Percentiles rank a stretch among this genome's conserved stretches.
These are phyloP conservation scores for Alternaria solani DNA, from an alignment of 2,329 filamentous ascomycete genomes.

Conservation along the genomic window DNA sequence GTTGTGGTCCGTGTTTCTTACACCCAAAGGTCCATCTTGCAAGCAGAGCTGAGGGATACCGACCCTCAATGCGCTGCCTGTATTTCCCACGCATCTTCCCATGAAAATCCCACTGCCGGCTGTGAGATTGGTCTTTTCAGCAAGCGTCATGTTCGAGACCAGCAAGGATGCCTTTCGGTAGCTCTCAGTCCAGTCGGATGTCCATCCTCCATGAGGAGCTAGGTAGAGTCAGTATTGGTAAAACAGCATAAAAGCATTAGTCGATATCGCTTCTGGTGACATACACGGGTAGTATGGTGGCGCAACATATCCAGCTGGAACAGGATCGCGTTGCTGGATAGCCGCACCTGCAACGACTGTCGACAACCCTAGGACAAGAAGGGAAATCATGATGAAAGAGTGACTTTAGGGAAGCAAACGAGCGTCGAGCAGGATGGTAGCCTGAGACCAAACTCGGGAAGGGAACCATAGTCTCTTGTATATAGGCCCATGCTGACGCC, in stretches of 20 bases:
- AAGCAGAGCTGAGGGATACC: conserved; percentile 71
- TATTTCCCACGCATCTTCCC: conserved; percentile 77
- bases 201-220: conserved; percentile 75
- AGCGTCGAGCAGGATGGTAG: conserved; percentile 9
- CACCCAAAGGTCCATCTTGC: conserved; percentile 74
- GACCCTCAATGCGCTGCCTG: conserved; percentile 73
- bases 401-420: conserved; percentile 10
- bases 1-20: conserved; percentile 76
- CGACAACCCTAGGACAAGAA: conserved; percentile 32
- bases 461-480: conserved; percentile 7
- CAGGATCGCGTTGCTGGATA: conserved; percentile 41
- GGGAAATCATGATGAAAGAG: conserved; percentile 30
- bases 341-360: conserved; percentile 33
- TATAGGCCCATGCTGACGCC: conserved; percentile 8
- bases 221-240: neutral
- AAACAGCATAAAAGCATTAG: neutral
- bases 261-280: neutral
- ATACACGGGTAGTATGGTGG: conserved; percentile 71
- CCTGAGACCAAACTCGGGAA: neutral
- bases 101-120: conserved; percentile 75
- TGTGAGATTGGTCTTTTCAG: conserved; percentile 82
- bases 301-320: conserved; percentile 48
- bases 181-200: conserved; percentile 71
- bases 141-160: conserved; percentile 78
- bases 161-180: conserved; percentile 74